Conservation (phyloP, 2,329 filamentous ascomycete genomes). For the Aureobasidium sp. region DNA sequence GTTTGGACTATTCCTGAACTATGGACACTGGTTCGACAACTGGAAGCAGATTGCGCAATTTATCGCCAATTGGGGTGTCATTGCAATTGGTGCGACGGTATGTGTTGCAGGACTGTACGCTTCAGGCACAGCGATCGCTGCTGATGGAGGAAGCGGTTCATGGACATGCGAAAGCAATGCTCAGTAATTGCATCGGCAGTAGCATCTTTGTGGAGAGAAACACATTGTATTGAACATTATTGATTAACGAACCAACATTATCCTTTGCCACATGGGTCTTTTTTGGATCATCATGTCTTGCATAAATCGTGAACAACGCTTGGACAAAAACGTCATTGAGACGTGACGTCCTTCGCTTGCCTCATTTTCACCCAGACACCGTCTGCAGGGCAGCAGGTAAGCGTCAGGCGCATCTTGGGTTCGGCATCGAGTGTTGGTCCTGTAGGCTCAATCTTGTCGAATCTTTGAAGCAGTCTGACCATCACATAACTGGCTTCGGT, state of each 20-base stretch:
- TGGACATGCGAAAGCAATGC: constrained; percentile 4
- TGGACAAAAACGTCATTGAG: not conserved
- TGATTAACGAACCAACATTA: not conserved
- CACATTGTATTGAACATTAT: not conserved
- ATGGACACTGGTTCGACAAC: constrained; percentile 32
- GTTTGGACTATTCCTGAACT: constrained; percentile 35
- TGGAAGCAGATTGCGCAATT: constrained; percentile 34
- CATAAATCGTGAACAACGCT: not conserved
- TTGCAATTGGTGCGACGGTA: constrained; percentile 22
- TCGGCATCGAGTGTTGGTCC: not conserved
- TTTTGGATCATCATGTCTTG: not conserved
- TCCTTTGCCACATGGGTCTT: not conserved
- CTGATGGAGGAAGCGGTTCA: not conserved
- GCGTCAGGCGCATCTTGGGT: constrained; percentile 4
- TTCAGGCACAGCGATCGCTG: constrained; percentile 3
- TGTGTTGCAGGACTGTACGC: constrained; percentile 22
- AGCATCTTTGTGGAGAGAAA: not conserved
- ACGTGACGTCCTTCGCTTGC: constrained; percentile 5
- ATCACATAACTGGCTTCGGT: constrained; percentile 26
- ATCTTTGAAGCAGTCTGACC: constrained; percentile 24
- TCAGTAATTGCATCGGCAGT: not conserved
- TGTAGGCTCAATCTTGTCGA: constrained; percentile 21
- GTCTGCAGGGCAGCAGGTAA: constrained; percentile 11
- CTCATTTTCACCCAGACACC: constrained; percentile 10
- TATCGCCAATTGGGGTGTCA: constrained; percentile 32